These are phyloP conservation scores for Fusarium beomiforme DNA, from an alignment of 2,329 filamentous ascomycete genomes.

Conservation along the genomic window DNA sequence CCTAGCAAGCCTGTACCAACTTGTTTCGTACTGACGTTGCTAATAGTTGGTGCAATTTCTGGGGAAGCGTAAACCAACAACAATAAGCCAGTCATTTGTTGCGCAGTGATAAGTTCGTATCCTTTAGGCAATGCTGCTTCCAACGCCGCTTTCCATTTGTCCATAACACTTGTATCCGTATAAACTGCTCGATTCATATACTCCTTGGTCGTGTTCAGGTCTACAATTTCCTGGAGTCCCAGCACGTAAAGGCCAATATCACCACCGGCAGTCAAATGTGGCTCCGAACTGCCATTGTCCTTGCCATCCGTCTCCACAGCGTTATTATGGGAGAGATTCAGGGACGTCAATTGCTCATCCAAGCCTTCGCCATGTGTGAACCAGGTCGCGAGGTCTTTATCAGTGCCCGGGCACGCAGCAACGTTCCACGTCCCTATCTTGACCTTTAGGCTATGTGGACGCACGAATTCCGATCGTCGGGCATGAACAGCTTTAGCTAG, in stretches of 20 bases:
- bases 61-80: constrained; percentile 88
- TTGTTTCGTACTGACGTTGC: constrained; percentile 81
- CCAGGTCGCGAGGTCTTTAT: constrained; percentile 89
- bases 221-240: constrained; percentile 91
- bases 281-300: constrained; percentile 47
- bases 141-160: constrained; percentile 83
- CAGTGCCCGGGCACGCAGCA: constrained; percentile 82
- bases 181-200: constrained; percentile 75
- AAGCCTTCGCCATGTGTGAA: constrained; percentile 82
- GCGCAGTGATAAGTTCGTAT: constrained; percentile 79
- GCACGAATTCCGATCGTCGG: constrained; percentile 81
- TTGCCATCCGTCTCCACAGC: constrained; percentile 45
- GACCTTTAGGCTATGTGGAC: constrained; percentile 77
- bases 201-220: constrained; percentile 81
- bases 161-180: constrained; percentile 74
- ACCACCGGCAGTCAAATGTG: constrained; percentile 64
- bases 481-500: constrained; percentile 75
- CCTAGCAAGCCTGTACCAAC: constrained; percentile 92
- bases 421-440: constrained; percentile 98
- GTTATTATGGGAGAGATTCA: constrained; percentile 56
- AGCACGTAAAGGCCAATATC: constrained; percentile 91
- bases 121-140: constrained; percentile 78
- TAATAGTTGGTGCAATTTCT: constrained; percentile 76
- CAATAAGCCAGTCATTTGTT: constrained; percentile 87
- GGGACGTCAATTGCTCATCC: constrained; percentile 67